Evolutionary conservation across 2,329 filamentous ascomycete genomes (phyloP).

Genomic region (Thelonectria blattea): DNA sequence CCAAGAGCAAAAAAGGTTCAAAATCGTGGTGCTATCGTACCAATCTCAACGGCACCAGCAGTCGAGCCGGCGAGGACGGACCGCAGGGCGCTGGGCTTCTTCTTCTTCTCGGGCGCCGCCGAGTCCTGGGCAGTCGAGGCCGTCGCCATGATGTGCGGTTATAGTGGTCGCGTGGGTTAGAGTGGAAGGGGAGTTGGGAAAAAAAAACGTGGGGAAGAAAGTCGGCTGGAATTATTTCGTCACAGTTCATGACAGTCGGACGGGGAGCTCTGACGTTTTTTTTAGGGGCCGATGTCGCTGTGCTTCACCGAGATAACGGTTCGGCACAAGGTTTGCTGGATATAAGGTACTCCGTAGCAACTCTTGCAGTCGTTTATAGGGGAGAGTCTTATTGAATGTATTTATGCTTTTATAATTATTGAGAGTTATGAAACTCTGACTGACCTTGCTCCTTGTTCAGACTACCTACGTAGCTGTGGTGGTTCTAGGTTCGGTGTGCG

Average conservation of each 20-base stretch:
- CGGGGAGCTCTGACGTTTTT: conserved; percentile 7
- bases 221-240: conserved; percentile 29
- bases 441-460: too few relatives aligned
- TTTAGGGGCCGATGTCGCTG: conserved; percentile 35
- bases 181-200: not conserved
- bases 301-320: conserved; percentile 1
- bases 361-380: too few relatives aligned
- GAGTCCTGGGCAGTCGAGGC: conserved; percentile 31
- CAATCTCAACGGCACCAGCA: conserved; percentile 94
- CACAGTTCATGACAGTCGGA: conserved; percentile 23
- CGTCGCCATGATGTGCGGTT: conserved; percentile 38
- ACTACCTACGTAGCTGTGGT: too few relatives aligned
- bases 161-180: not conserved
- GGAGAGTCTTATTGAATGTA: too few relatives aligned
- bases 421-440: too few relatives aligned
- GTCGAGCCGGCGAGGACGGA: conserved; percentile 91
- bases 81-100: conserved; percentile 76
- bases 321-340: too few relatives aligned
- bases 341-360: too few relatives aligned
- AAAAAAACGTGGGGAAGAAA: conserved; percentile 13
- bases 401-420: too few relatives aligned
- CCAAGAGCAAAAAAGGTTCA: not conserved
- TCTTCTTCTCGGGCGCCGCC: conserved; percentile 40
- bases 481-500: too few relatives aligned
- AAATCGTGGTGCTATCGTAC: conserved; percentile 51